Conservation (phyloP, 2,329 filamentous ascomycete species). For the Dryadomyces quercus-mongolicae region DNA sequence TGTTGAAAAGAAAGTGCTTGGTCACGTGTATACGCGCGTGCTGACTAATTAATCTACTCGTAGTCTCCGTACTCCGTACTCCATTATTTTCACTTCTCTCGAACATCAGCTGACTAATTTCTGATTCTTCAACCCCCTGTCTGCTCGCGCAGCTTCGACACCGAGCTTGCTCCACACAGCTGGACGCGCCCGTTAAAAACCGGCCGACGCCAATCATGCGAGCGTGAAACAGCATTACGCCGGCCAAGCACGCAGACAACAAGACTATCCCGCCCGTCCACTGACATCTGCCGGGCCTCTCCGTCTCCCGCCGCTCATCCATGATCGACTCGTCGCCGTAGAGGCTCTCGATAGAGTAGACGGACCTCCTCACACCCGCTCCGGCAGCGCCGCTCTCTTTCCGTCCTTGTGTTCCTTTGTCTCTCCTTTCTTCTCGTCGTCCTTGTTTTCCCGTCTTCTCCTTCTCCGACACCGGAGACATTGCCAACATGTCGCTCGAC, state of each 20-base stretch:
- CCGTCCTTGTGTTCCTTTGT: neutral
- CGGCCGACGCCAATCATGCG: constrained; percentile 6
- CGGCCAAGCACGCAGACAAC: neutral
- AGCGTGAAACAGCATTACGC: neutral
- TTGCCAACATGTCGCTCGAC: constrained; percentile 51
- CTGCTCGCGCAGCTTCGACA: neutral
- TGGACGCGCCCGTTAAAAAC: neutral
- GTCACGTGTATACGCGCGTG: too few relatives aligned
- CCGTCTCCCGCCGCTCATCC: neutral
- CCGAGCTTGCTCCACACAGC: neutral
- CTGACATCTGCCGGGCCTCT: neutral
- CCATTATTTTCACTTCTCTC: too few relatives aligned
- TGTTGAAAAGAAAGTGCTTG: too few relatives aligned
- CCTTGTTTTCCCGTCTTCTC: neutral
- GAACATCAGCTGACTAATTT: too few relatives aligned
- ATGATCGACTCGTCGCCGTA: neutral
- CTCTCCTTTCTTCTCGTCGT: neutral
- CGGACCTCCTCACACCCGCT: too few relatives aligned
- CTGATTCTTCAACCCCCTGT: neutral
- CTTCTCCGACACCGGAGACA: neutral
- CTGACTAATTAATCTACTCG: too few relatives aligned
- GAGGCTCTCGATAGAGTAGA: neutral
- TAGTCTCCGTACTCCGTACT: too few relatives aligned
- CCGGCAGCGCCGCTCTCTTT: too few relatives aligned
- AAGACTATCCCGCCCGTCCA: neutral